Evolutionary conservation across 495 filamentous ascomycete genomes (phyloP).

Genomic region (Penicillium lagena): DNA sequence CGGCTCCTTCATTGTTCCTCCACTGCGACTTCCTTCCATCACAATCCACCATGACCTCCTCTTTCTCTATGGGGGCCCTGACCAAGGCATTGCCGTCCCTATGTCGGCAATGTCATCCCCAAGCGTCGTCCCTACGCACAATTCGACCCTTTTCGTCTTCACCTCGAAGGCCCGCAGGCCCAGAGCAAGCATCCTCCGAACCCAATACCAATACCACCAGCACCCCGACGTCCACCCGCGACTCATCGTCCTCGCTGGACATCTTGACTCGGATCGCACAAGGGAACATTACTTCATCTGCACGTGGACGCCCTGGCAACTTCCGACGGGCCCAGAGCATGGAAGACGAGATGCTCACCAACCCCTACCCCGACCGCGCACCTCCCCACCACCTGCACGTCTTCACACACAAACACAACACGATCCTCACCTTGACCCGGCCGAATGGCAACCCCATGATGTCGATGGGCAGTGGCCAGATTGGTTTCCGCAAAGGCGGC

Average conservation of each 20-base stretch:
- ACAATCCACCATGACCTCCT: slow-evolving; percentile 24
- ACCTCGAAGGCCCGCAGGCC: slow-evolving; percentile 1
- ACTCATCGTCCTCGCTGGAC: neutral
- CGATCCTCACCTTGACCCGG: slow-evolving; percentile 78
- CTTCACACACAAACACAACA: slow-evolving; percentile 84
- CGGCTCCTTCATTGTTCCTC: neutral
- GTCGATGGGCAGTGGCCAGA: slow-evolving; percentile 69
- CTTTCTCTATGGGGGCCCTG: slow-evolving; percentile 27
- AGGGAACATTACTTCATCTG: no score
- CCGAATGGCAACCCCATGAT: slow-evolving; percentile 73
- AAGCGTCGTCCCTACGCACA: slow-evolving; percentile 6
- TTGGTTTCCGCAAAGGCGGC: slow-evolving; percentile 76
- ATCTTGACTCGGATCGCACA: no score
- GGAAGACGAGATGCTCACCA: slow-evolving; percentile 33
- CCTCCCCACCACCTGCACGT: slow-evolving; percentile 80
- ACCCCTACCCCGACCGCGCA: slow-evolving; percentile 29
- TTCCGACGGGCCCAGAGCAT: slow-evolving; percentile 27
- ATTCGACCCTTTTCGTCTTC: slow-evolving; percentile 26
- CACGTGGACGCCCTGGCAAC: slow-evolving; percentile 20
- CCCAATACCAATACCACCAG: no score
- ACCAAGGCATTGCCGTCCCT: slow-evolving; percentile 28
- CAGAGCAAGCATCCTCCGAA: no score
- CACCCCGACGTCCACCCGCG: neutral
- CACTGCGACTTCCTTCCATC: slow-evolving; percentile 2
- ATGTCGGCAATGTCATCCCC: slow-evolving; percentile 24